Evolutionary conservation across 2,329 filamentous ascomycete genomes (phyloP), one percentile per base, ranked within the genome.

Genomic region (Nannizziopsis arthrosporioides): DNA sequence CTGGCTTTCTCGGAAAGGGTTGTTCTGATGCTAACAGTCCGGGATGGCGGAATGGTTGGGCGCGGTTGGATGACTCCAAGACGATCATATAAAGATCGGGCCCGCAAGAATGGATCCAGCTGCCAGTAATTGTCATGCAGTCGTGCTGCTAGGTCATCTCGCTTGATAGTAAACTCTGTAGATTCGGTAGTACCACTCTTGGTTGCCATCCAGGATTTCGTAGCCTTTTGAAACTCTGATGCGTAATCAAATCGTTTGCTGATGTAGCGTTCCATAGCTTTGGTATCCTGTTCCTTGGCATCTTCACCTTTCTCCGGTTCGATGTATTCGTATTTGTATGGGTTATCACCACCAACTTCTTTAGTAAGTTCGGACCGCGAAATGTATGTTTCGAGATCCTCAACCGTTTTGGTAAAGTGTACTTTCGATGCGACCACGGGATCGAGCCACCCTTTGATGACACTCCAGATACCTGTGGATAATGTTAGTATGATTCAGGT

Each of bases 391-490:
- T 84, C 78, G 46, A 98, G 72, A 46, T 95, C 90, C 47, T 83
- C 76, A 48, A 80, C 71, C 56, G 80, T 86, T 61, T 87, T 92
- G 50, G 85, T 92, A 65, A 96, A 96, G 64, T 95, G 81, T 15
- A 98, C 84, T 67, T 98, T 98, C 61, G 78, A 76, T 18, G 92
- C 92, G 22, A 98, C 90, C 2, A 98, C 90, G 1, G 92, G 92
- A 63, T 98, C 92, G 34, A 98, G 78, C 92, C 92, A 98, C 56
- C 89, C 88, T 55, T 80, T 82, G 62, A 98, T 94, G 55, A 98
- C 85, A 63, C 80, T 88, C 92, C 90, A 96, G 54, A 96, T 85
- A n/a, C 85, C 84, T 85, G 51, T 12, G 11, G 18, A 15, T 2
- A 37, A n/a, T 17, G 34, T 27, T 51, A 53, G 53, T 38, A 35